A percentile compares a stretch with the other conserved stretches of the same genome.
Conservation (phyloP, 306 rosid genomes). For the Inga laurina region DNA sequence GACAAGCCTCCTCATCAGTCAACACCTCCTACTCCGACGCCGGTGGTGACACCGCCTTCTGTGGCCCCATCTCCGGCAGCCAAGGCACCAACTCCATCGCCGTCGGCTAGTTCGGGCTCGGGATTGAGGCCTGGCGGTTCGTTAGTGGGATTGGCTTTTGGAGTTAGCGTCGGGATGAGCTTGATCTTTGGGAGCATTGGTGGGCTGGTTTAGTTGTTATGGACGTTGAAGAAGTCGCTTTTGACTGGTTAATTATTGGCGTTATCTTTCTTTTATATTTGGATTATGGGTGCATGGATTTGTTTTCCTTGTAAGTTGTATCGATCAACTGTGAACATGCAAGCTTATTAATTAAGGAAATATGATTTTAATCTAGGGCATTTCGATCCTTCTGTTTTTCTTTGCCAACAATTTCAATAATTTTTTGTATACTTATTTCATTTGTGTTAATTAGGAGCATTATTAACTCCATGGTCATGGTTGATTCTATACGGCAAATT, state of each 20-base stretch:
- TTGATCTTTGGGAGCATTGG: constrained; percentile 18
- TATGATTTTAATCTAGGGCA: not conserved
- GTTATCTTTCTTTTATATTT: not conserved
- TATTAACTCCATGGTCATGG: too few relatives aligned
- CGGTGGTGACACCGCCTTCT: not conserved
- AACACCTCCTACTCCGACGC: not conserved
- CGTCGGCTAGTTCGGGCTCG: constrained; percentile 17
- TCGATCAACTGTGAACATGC: not conserved
- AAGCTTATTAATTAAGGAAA: not conserved
- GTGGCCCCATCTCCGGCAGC: not conserved
- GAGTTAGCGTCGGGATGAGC: constrained; percentile 25
- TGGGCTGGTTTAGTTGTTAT: not conserved
- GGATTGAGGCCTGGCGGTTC: not conserved
- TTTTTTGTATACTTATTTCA: not conserved
- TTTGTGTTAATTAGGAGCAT: too few relatives aligned
- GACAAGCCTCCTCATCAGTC: not conserved
- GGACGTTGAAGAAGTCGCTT: not conserved
- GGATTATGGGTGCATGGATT: not conserved
- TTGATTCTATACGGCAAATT: too few relatives aligned
- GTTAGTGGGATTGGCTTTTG: constrained; percentile 25
- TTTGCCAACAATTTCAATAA: not conserved
- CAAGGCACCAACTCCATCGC: constrained; percentile 18
- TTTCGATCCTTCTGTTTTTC: too few relatives aligned
- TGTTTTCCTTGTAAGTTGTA: not conserved
- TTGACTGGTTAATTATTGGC: not conserved